These are phyloP conservation scores for Tilletia setariae DNA, from an alignment of 1,284 basidiomycete genomes.

Conservation along the genomic window DNA sequence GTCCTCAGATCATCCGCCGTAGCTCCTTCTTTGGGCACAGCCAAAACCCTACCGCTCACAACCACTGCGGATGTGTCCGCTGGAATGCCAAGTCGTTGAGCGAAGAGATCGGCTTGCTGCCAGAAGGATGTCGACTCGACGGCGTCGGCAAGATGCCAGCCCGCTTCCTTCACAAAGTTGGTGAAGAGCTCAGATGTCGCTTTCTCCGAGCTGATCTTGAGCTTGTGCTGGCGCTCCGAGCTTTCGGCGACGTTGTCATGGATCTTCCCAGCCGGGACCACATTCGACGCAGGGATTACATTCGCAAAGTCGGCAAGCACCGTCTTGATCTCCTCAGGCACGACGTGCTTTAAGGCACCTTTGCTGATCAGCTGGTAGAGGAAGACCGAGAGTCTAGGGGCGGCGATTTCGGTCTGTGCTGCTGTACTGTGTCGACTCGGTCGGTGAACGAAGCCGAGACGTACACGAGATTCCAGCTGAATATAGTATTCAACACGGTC, in stretches of 20 bases:
- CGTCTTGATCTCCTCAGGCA: constrained; percentile 17
- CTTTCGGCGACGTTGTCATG: constrained; percentile 25
- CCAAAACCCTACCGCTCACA: constrained; percentile 22
- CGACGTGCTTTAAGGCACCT: neutral
- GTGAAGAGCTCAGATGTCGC: constrained; percentile 20
- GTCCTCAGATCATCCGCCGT: constrained; percentile 19
- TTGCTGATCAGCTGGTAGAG: constrained; percentile 25
- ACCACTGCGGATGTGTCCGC: constrained; percentile 15
- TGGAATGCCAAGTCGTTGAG: neutral
- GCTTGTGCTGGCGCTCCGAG: constrained; percentile 21
- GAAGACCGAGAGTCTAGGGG: constrained; percentile 23
- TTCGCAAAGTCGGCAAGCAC: constrained; percentile 12
- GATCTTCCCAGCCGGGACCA: neutral
- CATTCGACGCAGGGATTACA: neutral
- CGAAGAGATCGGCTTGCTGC: constrained; percentile 8
- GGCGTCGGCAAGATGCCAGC: constrained; percentile 18
- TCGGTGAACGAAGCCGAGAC: constrained; percentile 57
- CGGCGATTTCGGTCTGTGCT: constrained; percentile 19
- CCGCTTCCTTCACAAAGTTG: constrained; percentile 30
- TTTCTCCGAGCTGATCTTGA: constrained; percentile 18
- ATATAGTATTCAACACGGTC: constrained; percentile 21
- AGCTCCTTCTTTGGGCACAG: constrained; percentile 7
- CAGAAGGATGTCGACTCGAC: constrained; percentile 13
- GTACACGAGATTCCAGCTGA: constrained; percentile 29
- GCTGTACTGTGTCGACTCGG: constrained; percentile 28